phyloP scores from a whole-genome alignment of 2,329 filamentous ascomycete genomes.

The Cytospora schulzeri region DNA sequence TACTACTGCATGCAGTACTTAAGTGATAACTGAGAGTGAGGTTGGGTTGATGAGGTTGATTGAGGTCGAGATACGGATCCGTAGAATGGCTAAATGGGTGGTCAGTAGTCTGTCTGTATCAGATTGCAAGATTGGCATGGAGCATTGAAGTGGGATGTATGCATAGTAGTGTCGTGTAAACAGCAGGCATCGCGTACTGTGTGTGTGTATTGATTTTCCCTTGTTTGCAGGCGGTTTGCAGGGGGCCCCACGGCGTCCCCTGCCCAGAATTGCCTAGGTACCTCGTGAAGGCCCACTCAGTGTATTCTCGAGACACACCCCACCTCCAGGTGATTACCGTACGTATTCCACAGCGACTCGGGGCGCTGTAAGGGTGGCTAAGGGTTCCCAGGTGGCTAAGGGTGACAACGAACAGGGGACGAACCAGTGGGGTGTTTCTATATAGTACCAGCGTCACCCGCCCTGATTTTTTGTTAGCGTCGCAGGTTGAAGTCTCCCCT shows the following conservation, averaged over 20 bases:
- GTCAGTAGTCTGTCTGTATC: slow-evolving; percentile 13
- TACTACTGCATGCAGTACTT: too few species aligned
- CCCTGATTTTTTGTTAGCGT: slow-evolving; percentile 23
- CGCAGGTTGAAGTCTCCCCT: slow-evolving; percentile 19
- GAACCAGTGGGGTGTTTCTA: slow-evolving; percentile 12
- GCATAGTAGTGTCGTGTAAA: too few species aligned
- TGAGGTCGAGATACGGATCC: background rate
- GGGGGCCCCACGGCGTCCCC: slow-evolving; percentile 11
- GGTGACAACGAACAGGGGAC: background rate
- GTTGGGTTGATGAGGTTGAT: background rate
- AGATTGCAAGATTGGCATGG: background rate
- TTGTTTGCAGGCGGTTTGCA: background rate
- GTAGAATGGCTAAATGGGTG: too few species aligned
- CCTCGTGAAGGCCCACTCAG: slow-evolving; percentile 5
- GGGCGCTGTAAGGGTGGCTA: background rate
- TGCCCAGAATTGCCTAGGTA: slow-evolving; percentile 6
- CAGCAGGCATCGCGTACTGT: background rate
- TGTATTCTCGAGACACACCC: slow-evolving; percentile 19
- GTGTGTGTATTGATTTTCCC: slow-evolving; percentile 11
- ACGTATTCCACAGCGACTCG: background rate
- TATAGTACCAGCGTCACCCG: slow-evolving; percentile 9
- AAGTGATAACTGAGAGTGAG: too few species aligned
- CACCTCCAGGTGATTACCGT: background rate
- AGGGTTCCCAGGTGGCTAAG: background rate
- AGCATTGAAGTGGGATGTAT: slow-evolving; percentile 8